Evolutionary conservation across 2,329 filamentous ascomycete genomes (phyloP), one percentile per base, ranked within the genome.

Genomic region (Trichoderma sp.): DNA sequence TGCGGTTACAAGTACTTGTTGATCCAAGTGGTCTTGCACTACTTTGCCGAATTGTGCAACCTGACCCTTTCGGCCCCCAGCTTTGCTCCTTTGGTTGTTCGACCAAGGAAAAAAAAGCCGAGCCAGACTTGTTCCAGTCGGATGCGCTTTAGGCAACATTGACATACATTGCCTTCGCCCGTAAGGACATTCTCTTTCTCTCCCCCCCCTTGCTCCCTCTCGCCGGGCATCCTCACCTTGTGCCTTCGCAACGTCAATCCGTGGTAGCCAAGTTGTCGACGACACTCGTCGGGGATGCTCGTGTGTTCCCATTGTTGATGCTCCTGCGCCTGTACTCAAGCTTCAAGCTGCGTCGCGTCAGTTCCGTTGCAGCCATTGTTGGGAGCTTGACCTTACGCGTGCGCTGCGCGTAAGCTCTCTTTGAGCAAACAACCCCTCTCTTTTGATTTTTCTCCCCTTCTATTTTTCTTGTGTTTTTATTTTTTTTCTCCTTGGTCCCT

Each of bases 131-230:
- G 72, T 75, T 71, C 73, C 70, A 72, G 73, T 74, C 74, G 74
- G 70, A 76, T 75, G 75, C 73, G 70, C 73, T 75, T 75, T 74
- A 73, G 73, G 73, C 71, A 76, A 74, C 75, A 71, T 72, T 77
- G 75, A 78, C 72, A 58, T 55, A 75, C 76, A 74, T 75, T 76
- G 77, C 76, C 73, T 79, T 79, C 74, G 76, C 77, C 77, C 76
- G 81, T 82, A 78, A 82, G 81, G 83, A 78, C 67, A 34, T 70
- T 34, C 67, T 73, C 74, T 65, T 68, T 36, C 71, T 65, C 74
- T 62, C 72, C 34, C 50, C 50, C 63, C 70, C 72, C 73, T 76
- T 68, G 65, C 65, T 73, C 66, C 73, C 71, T 68, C 71, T 70
- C 55, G 68, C 67, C 66, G 71, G 68, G 68, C 59, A 71, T 69